Conservation (phyloP, 768 basidiomycete genomes). For the Kockovaella imperatae region DNA sequence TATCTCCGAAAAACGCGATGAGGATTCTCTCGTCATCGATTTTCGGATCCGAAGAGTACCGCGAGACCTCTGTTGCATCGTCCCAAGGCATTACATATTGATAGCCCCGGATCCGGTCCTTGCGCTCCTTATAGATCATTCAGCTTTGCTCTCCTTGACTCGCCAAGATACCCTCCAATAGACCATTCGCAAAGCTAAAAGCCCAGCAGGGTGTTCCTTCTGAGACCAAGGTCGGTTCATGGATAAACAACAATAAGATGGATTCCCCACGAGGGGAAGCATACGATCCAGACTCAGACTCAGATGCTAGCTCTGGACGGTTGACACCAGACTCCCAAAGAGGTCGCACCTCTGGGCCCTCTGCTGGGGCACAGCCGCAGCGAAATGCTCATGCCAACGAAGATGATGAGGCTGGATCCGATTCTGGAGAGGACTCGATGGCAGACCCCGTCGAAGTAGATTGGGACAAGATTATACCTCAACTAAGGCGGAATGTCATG, state of each 20-base stretch:
- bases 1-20: too few relatives aligned
- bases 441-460: too few relatives aligned
- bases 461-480: constrained; percentile 24
- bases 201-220: constrained; percentile 25
- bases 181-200: constrained; percentile 29
- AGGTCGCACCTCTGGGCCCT: neutral
- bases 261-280: constrained; percentile 23
- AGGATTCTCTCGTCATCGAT: too few relatives aligned
- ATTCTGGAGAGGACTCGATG: constrained; percentile 3
- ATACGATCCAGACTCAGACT: constrained; percentile 19
- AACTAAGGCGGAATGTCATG: constrained; percentile 16
- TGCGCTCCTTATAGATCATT: neutral
- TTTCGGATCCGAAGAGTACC: too few relatives aligned
- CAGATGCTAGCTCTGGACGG: constrained; percentile 5
- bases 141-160: neutral
- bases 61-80: too few relatives aligned
- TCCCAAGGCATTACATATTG: too few relatives aligned
- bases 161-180: constrained; percentile 23
- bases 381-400: constrained; percentile 10
- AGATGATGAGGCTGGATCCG: constrained; percentile 7
- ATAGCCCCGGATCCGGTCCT: too few relatives aligned
- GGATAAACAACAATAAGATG: too few relatives aligned
- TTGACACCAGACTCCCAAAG: neutral
- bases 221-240: constrained; percentile 35
- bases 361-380: neutral